These are phyloP conservation scores for Apiotrichum gamsii DNA, from an alignment of 1,284 basidiomycete genomes.

Conservation along the genomic window DNA sequence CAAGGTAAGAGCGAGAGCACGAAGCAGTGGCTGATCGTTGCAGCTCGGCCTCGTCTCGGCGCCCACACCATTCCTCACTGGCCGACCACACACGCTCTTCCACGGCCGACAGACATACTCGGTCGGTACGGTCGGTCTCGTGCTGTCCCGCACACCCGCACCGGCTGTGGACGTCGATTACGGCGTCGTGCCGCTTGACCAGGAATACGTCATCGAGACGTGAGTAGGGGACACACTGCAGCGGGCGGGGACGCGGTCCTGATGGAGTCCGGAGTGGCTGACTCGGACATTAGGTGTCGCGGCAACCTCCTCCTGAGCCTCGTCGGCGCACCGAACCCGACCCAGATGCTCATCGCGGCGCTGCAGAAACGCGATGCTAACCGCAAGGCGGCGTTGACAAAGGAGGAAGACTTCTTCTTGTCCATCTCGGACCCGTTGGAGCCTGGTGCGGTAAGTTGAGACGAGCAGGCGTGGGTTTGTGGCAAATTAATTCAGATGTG, in stretches of 20 bases:
- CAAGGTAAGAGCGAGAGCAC: conserved; percentile 11
- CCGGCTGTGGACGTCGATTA: conserved; percentile 52
- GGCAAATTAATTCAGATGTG: too few species aligned
- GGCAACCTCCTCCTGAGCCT: conserved; percentile 71
- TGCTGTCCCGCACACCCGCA: conserved; percentile 47
- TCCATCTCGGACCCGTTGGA: conserved; percentile 34
- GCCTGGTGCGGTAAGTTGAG: too few species aligned
- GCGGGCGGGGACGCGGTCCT: too few species aligned
- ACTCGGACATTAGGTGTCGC: conserved; percentile 40
- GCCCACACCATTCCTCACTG: conserved; percentile 79
- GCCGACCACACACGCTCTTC: conserved; percentile 69
- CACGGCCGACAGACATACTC: conserved; percentile 56
- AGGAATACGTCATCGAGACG: conserved; percentile 56
- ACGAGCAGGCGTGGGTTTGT: too few species aligned
- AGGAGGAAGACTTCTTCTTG: conserved; percentile 66
- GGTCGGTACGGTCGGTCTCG: conserved; percentile 68
- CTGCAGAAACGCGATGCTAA: conserved; percentile 48
- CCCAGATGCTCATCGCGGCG: conserved; percentile 59
- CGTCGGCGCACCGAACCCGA: conserved; percentile 56
- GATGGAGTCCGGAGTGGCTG: too few species aligned
- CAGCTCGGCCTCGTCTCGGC: conserved; percentile 67
- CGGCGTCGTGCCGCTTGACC: conserved; percentile 55
- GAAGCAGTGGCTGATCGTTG: too few species aligned
- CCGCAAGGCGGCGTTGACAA: conserved; percentile 44
- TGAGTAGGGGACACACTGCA: too few species aligned